Evolutionary conservation across 306 rosid genomes (phyloP).

Genomic region (Glycyrrhiza uralensis): DNA sequence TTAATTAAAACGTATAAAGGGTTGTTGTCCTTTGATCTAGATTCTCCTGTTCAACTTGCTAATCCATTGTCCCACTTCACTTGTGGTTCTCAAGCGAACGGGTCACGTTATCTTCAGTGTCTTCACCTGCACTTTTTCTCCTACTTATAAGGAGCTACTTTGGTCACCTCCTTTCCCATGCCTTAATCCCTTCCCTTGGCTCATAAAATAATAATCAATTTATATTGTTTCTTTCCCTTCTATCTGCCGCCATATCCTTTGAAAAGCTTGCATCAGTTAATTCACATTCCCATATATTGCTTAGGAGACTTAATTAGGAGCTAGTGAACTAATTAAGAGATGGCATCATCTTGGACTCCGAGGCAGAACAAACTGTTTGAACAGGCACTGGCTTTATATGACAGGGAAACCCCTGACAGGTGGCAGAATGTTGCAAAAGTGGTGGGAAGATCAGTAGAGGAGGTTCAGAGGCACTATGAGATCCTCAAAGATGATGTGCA

Average conservation of each 20-base stretch:
- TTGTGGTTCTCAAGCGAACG: slow-evolving; percentile 50
- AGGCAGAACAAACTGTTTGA: slow-evolving; percentile 69
- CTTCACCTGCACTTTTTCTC: slow-evolving; percentile 46
- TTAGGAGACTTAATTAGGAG: too few species aligned
- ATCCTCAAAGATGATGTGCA: slow-evolving; percentile 64
- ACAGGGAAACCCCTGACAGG: slow-evolving; percentile 67
- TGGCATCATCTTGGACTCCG: slow-evolving; percentile 75
- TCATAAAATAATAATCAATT: not conserved
- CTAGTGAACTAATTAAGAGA: too few species aligned
- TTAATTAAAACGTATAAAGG: slow-evolving; percentile 24
- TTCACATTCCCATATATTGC: too few species aligned
- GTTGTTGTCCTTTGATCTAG: slow-evolving; percentile 32
- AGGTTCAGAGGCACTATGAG: slow-evolving; percentile 73
- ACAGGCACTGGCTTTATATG: slow-evolving; percentile 64
- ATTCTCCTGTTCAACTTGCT: slow-evolving; percentile 47
- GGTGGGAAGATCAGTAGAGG: slow-evolving; percentile 71
- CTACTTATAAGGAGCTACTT: slow-evolving; percentile 61
- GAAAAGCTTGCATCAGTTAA: too few species aligned
- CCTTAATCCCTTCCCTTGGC: slow-evolving; percentile 40
- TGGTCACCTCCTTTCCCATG: slow-evolving; percentile 36
- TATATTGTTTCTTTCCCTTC: not conserved
- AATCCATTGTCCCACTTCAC: slow-evolving; percentile 37
- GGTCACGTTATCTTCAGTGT: slow-evolving; percentile 43
- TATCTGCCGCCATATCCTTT: too few species aligned
- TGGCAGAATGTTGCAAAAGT: slow-evolving; percentile 77